Base-by-base conservation (phyloP, 495 filamentous ascomycete species). In the Aspergillus cristatus region DNA sequence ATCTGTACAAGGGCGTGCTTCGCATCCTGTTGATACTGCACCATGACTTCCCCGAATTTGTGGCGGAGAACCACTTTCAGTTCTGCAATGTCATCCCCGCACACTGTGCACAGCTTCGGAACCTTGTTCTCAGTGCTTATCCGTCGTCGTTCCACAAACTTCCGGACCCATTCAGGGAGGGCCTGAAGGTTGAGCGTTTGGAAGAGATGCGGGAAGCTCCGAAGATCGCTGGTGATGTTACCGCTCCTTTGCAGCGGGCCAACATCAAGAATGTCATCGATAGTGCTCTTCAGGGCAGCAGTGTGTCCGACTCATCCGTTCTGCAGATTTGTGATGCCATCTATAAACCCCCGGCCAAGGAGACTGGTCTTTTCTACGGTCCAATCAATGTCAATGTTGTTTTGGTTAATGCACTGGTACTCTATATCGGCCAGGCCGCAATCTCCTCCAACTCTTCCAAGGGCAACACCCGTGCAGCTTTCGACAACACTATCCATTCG, bases 1-100 rank as follows among this genome's bases (percentile, higher is more conserved):
- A 86, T 34, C 72, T 91, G 32, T 97, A 96, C 56, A 79, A 84
- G 46, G 86, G 81, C 2, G 75, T 83, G 6, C 68, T 94, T 17
- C 83, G 91, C 46, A 73, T 94, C 38, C 59, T 97, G 42, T 63
- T 91, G 14, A 73, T 96, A 25, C 67, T 99, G 33, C 82, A 93
- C 40, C 91, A 97, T 46, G 91, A 99, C 54, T 96, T 85, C 60
- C 85, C 88, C 0, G 88, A 94, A 38, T 97, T 94, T 56, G 69
- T 97, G 29, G 81, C 82, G 18, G 84, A 90, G 46, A 84, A 91
- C 53, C 84, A 94, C 46, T 79, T 82, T 45, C 76, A 80, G 40
- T 76, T 99, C 31, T 88, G 84, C 70, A 82, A 86, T 54, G 77
- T 76, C 47, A 84, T 97, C 35, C 87, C 93, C 1, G 71, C 75